Evolutionary conservation across 108 stramenopile species (phyloP), one percentile per base, ranked within the genome.

Genomic region (Skeletonema menzelii): DNA sequence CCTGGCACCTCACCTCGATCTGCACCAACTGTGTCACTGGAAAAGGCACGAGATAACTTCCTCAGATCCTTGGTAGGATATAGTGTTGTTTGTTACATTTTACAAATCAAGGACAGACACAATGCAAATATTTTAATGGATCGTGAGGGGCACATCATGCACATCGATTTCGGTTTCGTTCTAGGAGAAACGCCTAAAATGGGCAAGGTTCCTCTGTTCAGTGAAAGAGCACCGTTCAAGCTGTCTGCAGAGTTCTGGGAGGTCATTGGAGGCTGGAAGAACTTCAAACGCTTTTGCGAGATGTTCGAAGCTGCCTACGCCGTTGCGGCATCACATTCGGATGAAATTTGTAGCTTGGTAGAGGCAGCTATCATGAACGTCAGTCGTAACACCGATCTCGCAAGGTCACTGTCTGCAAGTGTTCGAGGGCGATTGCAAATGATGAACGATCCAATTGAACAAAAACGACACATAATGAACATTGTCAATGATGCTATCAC

Each of bases 91-190:
- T 97, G 96, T 68, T 98, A 98, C 82, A 86, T 97, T 63, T 82
- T 97, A 22, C 97, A 98, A 81, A 97, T 95, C 70, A 99, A 99
- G 70, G 98, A 99, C 66, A 69, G 98, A 10, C 98, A 99, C 85
- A 99, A 99, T 77, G 97, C 94, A 20, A 99, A 99, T 70, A 96
- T 99, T 42, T 70, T 99, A 64, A 72, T 99, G 69, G 96, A 97
- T 79, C 88, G 92, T 0, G 78, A 79, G 17, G 78, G 78, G 8
- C 78, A 79, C 40, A 72, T 79, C 34, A 79, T 79, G 67, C 98
- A 99, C 84, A 99, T 99, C 63, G 98, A 99, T 77, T 99, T 96
- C 79, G 98, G 98, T 8, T 99, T 91, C 73, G 97, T 99, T 19
- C 85, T 99, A 1, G 98, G 98, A 10, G 91, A 93, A 26, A 88